A percentile compares a stretch with the other conserved stretches of the same genome.
Conservation (phyloP, 371 early-diverging fungal genomes). For the Rhizopus arrhizus region DNA sequence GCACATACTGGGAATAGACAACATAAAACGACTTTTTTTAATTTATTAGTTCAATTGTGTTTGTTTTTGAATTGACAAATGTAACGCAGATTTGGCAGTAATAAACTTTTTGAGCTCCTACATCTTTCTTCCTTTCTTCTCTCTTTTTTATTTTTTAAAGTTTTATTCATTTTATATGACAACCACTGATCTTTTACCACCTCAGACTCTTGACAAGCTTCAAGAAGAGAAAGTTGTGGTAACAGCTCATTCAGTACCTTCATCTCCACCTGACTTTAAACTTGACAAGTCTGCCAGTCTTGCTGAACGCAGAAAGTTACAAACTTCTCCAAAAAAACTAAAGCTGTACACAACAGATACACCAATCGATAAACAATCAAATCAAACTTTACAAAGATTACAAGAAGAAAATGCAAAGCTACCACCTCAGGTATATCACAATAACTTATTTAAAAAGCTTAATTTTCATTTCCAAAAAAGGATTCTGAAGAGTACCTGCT, state of each 20-base stretch:
- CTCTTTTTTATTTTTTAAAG: slow-evolving; percentile 8
- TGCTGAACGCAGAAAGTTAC: slow-evolving; percentile 29
- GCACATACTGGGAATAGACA: too few species aligned
- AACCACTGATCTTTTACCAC: slow-evolving; percentile 27
- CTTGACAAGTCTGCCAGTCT: slow-evolving; percentile 27
- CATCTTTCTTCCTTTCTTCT: slow-evolving; percentile 13
- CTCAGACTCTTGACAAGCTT: slow-evolving; percentile 34
- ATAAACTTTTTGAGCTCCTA: slow-evolving; percentile 3
- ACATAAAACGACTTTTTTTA: too few species aligned
- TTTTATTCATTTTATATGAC: slow-evolving; percentile 3
- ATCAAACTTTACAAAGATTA: slow-evolving; percentile 35
- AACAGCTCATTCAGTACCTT: slow-evolving; percentile 7
- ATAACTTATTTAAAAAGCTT: neutral
- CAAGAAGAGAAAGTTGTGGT: slow-evolving; percentile 34
- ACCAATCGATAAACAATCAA: neutral
- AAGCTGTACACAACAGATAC: slow-evolving; percentile 11
- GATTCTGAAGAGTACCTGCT: slow-evolving; percentile 60
- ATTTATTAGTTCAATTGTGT: too few species aligned
- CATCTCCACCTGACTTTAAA: slow-evolving; percentile 6
- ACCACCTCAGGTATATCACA: slow-evolving; percentile 46
- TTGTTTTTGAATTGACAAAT: neutral
- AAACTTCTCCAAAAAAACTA: slow-evolving; percentile 21
- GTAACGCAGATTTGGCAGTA: slow-evolving; percentile 6
- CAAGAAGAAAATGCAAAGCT: slow-evolving; percentile 48
- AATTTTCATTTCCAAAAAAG: slow-evolving; percentile 28